phyloP scores from a whole-genome alignment of 73 alveolate species.

The Diophrys appendiculata region DNA sequence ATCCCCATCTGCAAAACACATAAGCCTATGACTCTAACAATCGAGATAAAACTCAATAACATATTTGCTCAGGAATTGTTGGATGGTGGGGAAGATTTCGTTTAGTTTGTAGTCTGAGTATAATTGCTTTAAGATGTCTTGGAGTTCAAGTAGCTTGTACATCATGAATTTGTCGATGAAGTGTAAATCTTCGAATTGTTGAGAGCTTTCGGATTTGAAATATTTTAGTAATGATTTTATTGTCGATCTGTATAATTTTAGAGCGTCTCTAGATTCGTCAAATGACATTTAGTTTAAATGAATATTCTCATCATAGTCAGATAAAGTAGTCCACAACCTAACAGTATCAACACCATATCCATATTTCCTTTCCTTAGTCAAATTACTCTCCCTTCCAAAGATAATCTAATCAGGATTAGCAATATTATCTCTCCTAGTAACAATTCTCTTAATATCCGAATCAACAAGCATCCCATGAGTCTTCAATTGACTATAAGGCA shows the following conservation, averaged over 20 bases:
- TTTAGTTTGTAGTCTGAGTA: neutral
- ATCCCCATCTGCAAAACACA: too few species aligned
- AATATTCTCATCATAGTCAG: slow-evolving; percentile 29
- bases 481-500: slow-evolving; percentile 68
- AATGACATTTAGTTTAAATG: slow-evolving; percentile 1
- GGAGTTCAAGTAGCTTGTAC: neutral
- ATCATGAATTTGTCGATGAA: slow-evolving; percentile 2
- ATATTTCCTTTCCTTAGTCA: slow-evolving; percentile 41
- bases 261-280: slow-evolving; percentile 22
- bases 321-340: slow-evolving; percentile 61
- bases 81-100: neutral
- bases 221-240: slow-evolving; percentile 10
- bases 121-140: neutral
- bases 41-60: neutral
- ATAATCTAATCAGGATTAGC: slow-evolving; percentile 69
- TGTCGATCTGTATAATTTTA: slow-evolving; percentile 28
- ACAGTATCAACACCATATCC: slow-evolving; percentile 83
- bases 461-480: slow-evolving; percentile 79
- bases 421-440: slow-evolving; percentile 50
- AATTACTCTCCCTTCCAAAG: slow-evolving; percentile 51
- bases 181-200: neutral
- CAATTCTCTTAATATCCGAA: slow-evolving; percentile 70
- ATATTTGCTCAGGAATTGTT: neutral
- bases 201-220: neutral
- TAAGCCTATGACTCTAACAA: too few species aligned